These are phyloP conservation scores for Gossypium gossypioides DNA, from an alignment of 441 rosid species.

Conservation along the genomic window DNA sequence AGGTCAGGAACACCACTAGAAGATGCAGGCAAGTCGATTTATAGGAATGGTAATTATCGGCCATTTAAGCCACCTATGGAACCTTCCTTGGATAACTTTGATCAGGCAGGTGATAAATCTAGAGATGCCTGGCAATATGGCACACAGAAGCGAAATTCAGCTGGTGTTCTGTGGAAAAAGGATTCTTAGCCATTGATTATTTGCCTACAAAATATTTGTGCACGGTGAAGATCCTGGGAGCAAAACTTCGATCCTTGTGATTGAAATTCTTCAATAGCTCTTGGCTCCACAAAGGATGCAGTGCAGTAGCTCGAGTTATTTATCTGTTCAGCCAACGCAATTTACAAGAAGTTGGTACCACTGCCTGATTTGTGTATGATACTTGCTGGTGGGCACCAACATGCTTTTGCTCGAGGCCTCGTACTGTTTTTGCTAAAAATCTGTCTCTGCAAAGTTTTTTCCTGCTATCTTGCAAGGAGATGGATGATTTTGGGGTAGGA, in stretches of 20 bases:
- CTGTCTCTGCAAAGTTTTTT: neutral
- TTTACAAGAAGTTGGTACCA: slow-evolving; percentile 8
- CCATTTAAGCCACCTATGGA: slow-evolving; percentile 35
- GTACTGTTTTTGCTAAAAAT: neutral
- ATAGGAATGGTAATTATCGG: slow-evolving; percentile 53
- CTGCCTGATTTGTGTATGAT: neutral
- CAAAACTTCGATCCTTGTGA: neutral
- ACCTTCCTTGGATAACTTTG: slow-evolving; percentile 48
- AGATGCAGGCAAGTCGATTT: slow-evolving; percentile 47
- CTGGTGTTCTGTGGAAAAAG: slow-evolving; percentile 46
- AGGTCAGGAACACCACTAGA: slow-evolving; percentile 64
- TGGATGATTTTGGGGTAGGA: slow-evolving; percentile 22
- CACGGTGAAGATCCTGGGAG: neutral
- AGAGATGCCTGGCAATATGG: slow-evolving; percentile 79
- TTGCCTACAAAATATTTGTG: slow-evolving; percentile 9
- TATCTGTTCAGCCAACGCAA: slow-evolving; percentile 9
- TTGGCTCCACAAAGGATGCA: slow-evolving; percentile 15
- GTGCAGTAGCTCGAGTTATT: neutral
- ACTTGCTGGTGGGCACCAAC: neutral
- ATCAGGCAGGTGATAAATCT: slow-evolving; percentile 48
- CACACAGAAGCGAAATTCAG: slow-evolving; percentile 38
- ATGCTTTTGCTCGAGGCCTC: neutral
- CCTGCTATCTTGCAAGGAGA: slow-evolving; percentile 16
- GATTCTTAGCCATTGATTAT: slow-evolving; percentile 32
- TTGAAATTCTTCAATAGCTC: slow-evolving; percentile 4